phyloP scores from a whole-genome alignment of 176 grass and related monocot species.

The Bromus sterilis region DNA sequence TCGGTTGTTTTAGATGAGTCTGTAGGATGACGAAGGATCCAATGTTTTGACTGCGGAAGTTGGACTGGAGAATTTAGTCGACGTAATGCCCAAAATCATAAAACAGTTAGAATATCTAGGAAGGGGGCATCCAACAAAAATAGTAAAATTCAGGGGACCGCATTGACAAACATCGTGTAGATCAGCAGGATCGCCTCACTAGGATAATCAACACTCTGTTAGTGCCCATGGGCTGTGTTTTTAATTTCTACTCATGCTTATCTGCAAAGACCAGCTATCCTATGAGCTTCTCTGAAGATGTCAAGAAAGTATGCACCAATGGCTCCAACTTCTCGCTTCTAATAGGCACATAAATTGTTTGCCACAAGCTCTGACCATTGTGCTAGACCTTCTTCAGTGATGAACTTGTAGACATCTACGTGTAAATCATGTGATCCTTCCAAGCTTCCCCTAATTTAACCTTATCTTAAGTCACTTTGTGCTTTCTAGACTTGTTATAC shows the following conservation, averaged over 20 bases:
- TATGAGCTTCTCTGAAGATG: slow-evolving; percentile 10
- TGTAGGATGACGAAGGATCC: neutral
- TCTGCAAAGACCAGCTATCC: neutral
- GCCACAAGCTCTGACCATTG: neutral
- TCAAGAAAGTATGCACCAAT: neutral
- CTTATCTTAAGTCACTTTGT: slow-evolving; percentile 32
- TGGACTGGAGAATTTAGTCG: neutral
- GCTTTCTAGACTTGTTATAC: slow-evolving; percentile 26
- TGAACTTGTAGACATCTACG: slow-evolving; percentile 34
- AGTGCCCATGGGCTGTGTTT: neutral
- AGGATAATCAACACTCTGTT: slow-evolving; percentile 2
- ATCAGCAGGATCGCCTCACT: neutral
- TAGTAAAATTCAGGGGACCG: neutral
- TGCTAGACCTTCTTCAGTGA: neutral
- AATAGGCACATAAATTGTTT: slow-evolving; percentile 1
- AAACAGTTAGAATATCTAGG: neutral
- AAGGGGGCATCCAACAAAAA: neutral
- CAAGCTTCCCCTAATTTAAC: slow-evolving; percentile 30
- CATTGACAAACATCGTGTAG: neutral
- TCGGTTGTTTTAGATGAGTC: neutral
- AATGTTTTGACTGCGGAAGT: neutral
- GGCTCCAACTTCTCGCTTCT: neutral
- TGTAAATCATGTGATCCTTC: slow-evolving; percentile 22
- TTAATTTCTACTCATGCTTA: neutral
- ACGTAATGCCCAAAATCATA: neutral